Evolutionary conservation across 2,329 filamentous ascomycete species (phyloP), one percentile per base, ranked within the genome.

Genomic region (Parastagonospora nodorum): DNA sequence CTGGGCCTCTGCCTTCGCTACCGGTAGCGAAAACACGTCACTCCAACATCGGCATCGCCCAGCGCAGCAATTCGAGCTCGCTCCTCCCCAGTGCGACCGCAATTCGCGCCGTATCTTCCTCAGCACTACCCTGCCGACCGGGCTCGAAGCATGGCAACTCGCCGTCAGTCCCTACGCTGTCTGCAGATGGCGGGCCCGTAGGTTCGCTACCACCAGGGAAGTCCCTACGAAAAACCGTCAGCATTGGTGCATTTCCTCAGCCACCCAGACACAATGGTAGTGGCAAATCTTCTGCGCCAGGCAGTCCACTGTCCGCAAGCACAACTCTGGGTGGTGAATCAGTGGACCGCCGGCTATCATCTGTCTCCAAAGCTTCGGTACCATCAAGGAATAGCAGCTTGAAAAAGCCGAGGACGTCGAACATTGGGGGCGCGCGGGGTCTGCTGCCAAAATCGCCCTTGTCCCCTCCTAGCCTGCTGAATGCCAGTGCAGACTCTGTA

Each of bases 191-290:
- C 29, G 78, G 84, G 2, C 51, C 66, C 5, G 51, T 60, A 2
- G 59, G 62, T 7, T 51, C 61, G 8, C 53, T 68, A 10, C 66
- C 72, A 3, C 58, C 68, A 1, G 84, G 85, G 24, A 92, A 87
- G 73, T 85, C 87, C 1, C 75, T 97, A 48, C 86, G 92, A 55
- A 95, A 95, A 75, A 89, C 89, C 1, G 88, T 96, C 66, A 97
- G 92, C 80, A 96, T 97, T 67, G 93, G 92, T 69, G 88, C 91
- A 1, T 97, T 97, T 68, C 93, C 93, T 28, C 89, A 96, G 58
- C 93, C 93, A 11, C 93, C 93, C 11, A 87, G 87, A 60, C 84
- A 86, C 41, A 81, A 82, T 46, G 80, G 76, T 38, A 48, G 59
- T 24, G 19, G 19, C 5, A 24, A 24, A 5, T 24, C 19, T 24